These are phyloP conservation scores for Blumeriella jaapii DNA, from an alignment of 2,329 filamentous ascomycete genomes.

Conservation along the genomic window DNA sequence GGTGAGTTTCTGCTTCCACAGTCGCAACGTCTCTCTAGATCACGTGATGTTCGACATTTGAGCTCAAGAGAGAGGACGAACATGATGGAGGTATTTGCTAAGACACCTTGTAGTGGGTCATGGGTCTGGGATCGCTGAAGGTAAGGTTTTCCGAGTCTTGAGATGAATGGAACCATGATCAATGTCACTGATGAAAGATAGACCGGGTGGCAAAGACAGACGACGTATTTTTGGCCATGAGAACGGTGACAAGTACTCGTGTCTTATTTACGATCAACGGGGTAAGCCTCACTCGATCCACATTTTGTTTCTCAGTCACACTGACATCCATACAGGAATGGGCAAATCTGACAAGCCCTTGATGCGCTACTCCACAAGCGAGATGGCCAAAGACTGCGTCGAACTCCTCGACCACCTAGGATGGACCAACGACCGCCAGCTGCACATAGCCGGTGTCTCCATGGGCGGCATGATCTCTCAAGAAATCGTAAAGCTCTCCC, in stretches of 20 bases:
- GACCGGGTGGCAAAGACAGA: constrained; percentile 72
- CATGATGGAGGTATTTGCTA: too few species aligned
- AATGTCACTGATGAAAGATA: too few species aligned
- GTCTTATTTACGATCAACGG: constrained; percentile 72
- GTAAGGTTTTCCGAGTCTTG: too few species aligned
- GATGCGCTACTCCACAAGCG: constrained; percentile 66
- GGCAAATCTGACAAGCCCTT: constrained; percentile 69
- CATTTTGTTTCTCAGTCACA: too few species aligned
- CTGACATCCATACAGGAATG: too few species aligned
- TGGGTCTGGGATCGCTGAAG: constrained; percentile 62
- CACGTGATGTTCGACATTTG: too few species aligned
- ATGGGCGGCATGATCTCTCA: constrained; percentile 92
- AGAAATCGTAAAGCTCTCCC: constrained; percentile 47
- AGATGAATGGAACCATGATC: too few species aligned
- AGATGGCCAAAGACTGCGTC: constrained; percentile 71
- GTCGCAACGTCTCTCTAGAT: not conserved
- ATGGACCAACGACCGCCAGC: constrained; percentile 47
- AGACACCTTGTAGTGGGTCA: constrained; percentile 50
- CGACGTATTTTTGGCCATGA: constrained; percentile 70
- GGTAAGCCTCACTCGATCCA: constrained; percentile 28
- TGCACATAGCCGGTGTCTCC: constrained; percentile 66
- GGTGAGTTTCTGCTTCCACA: constrained; percentile 35
- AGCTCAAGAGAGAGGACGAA: too few species aligned
- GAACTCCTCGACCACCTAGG: constrained; percentile 59
- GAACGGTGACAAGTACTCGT: constrained; percentile 54